Evolutionary conservation across 371 early-diverging fungal genomes (phyloP), one percentile per base, ranked within the genome.

Genomic region (Zopfochytrium polystomum): DNA sequence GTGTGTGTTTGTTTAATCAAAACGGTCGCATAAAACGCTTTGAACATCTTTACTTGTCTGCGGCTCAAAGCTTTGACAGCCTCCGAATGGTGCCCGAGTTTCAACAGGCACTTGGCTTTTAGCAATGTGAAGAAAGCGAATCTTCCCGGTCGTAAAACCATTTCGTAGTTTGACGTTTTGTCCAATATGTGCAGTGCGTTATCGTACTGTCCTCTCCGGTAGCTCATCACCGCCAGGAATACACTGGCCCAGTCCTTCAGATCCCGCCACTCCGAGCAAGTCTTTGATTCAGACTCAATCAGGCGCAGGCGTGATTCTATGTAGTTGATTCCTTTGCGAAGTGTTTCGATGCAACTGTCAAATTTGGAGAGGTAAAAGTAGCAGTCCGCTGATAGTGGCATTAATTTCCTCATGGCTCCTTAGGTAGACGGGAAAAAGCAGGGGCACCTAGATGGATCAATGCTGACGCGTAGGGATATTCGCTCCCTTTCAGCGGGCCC

Each of bases 51-150:
- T 9, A 27, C 30, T 35, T 31, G 58, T 61, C 61, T 66, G 60
- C 30, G 61, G 47, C 46, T 42, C 42, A 66, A 35, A 25, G 50
- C 30, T 20, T 50, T 54, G 13, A 66, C 5, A n/a, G 66, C 60
- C n/a, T 66, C 61, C 26, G 60, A 55, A 18, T 43, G 23, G 13
- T 60, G 46, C 6, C 66, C 47, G 3, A 61, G 13, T 43, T 55
- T 53, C 22, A 26, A n/a, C 15, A 60, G 54, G 29, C 55, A 43
- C 45, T 55, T 66, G 1, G 66, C 66, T 46, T 51, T 59, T 15
- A 66, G 3, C 30, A 66, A 35, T 9, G 57, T 66, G n/a, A 60
- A 30, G 34, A 66, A 66, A 3, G 66, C 66, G 30, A 55, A 66
- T 27, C 52, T 45, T 33, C 45, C 58, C 9, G 55, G 46, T 22